These are phyloP conservation scores for Calcarisporium arbuscula DNA, from an alignment of 2,329 filamentous ascomycete species.

Conservation along the genomic window DNA sequence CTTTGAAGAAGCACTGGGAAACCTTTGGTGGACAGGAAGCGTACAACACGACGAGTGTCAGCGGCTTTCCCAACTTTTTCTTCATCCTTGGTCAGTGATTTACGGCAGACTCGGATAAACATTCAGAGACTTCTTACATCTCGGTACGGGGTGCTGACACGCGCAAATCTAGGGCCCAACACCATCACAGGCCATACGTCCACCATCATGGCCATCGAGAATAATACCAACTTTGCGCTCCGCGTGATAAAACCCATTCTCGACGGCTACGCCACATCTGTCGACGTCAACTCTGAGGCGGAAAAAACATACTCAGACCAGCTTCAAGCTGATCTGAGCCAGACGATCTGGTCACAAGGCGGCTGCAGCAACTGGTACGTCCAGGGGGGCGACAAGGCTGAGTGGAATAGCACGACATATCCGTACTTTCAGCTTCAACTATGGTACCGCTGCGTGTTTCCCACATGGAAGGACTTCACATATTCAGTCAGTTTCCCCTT, in stretches of 20 bases:
- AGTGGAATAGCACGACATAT: slow-evolving; percentile 29
- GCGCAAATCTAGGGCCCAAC: slow-evolving; percentile 44
- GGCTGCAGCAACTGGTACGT: slow-evolving; percentile 33
- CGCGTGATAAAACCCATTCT: slow-evolving; percentile 48
- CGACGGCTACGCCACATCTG: slow-evolving; percentile 21
- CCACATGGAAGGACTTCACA: slow-evolving; percentile 23
- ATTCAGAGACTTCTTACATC: neutral
- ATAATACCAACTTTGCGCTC: slow-evolving; percentile 53
- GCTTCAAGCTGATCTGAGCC: slow-evolving; percentile 24
- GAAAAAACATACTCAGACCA: slow-evolving; percentile 25
- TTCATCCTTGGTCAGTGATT: slow-evolving; percentile 42
- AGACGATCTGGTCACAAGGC: slow-evolving; percentile 28
- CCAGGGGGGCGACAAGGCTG: slow-evolving; percentile 13
- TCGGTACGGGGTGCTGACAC: neutral
- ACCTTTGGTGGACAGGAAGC: slow-evolving; percentile 54
- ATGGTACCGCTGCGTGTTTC: slow-evolving; percentile 31
- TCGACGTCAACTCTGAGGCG: slow-evolving; percentile 26
- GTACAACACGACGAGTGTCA: slow-evolving; percentile 52
- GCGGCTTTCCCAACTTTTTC: slow-evolving; percentile 61
- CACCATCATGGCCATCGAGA: slow-evolving; percentile 54
- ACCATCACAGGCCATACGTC: slow-evolving; percentile 55
- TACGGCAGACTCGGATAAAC: neutral
- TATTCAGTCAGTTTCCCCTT: slow-evolving; percentile 22
- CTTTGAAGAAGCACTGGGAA: slow-evolving; percentile 50
- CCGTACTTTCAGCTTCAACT: slow-evolving; percentile 27